phyloP scores from a whole-genome alignment of 1,284 basidiomycete species.

The Apiotrichum gamsii region DNA sequence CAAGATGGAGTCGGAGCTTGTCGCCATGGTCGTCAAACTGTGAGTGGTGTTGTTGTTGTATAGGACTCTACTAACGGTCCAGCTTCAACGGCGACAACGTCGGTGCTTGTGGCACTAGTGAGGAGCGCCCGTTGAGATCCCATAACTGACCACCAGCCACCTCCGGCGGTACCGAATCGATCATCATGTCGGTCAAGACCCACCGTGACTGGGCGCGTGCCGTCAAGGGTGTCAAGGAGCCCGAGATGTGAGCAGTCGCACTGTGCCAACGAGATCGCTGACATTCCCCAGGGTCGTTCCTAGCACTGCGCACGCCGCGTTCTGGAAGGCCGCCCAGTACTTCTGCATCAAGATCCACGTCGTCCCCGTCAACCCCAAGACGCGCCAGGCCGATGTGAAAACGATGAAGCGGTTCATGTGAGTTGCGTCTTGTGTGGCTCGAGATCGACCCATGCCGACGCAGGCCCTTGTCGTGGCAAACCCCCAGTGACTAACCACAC shows the following conservation, averaged over 20 bases:
- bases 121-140: too few species aligned
- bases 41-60: constrained; percentile 17
- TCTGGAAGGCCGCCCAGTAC: constrained; percentile 87
- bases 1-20: constrained; percentile 97
- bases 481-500: neutral
- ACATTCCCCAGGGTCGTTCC: constrained; percentile 69
- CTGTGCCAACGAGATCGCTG: too few species aligned
- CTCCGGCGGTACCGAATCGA: constrained; percentile 92
- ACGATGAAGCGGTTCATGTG: constrained; percentile 78
- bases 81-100: constrained; percentile 74
- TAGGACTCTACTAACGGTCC: neutral
- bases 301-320: constrained; percentile 84
- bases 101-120: constrained; percentile 62
- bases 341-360: constrained; percentile 87
- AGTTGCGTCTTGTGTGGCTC: too few species aligned
- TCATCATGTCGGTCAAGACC: constrained; percentile 77
- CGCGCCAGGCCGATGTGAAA: constrained; percentile 73
- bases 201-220: constrained; percentile 86
- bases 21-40: constrained; percentile 84
- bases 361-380: constrained; percentile 74
- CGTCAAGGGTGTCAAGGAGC: constrained; percentile 80
- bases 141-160: constrained; percentile 62
- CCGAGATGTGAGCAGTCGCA: constrained; percentile 68
- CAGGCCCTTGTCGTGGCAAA: neutral
- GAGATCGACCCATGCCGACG: too few species aligned